A percentile compares a stretch with the other conserved stretches of the same genome.
phyloP scores from a whole-genome alignment of 2,329 filamentous ascomycete genomes.

The Penicillium olsonii region DNA sequence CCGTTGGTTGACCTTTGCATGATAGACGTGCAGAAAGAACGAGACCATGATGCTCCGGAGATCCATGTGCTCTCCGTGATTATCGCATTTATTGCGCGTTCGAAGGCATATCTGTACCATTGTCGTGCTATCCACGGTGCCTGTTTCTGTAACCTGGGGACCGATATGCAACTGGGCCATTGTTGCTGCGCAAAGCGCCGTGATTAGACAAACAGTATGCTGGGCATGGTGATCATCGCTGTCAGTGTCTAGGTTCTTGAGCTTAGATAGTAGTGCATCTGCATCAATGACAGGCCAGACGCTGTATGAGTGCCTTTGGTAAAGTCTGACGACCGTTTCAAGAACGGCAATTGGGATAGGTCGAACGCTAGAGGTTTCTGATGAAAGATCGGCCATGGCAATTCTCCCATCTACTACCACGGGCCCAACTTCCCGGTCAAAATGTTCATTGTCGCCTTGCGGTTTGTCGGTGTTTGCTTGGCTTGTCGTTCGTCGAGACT shows the following conservation, averaged over 20 bases:
- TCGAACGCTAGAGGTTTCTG: background rate
- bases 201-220: conserved; percentile 20
- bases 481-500: conserved; percentile 19
- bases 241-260: conserved; percentile 15
- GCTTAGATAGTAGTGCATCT: conserved; percentile 16
- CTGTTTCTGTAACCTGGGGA: conserved; percentile 12
- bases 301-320: conserved; percentile 28
- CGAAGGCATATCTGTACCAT: conserved; percentile 27
- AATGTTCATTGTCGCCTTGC: background rate
- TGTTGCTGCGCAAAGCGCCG: conserved; percentile 33
- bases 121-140: conserved; percentile 18
- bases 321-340: conserved; percentile 20
- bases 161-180: conserved; percentile 33
- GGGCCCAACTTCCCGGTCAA: background rate
- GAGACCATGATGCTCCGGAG: conserved; percentile 26
- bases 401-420: no score
- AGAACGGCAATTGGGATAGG: conserved; percentile 17
- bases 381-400: background rate
- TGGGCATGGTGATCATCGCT: conserved; percentile 4
- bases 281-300: conserved; percentile 33
- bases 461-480: background rate
- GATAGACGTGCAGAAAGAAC: conserved; percentile 36
- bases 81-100: conserved; percentile 18
- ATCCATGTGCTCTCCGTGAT: conserved; percentile 20
- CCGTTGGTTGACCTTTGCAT: conserved; percentile 33